Evolutionary conservation across 192 early-diverging fungal species (phyloP), one percentile per base, ranked within the genome.

Genomic region (Entrophospora sp.): DNA sequence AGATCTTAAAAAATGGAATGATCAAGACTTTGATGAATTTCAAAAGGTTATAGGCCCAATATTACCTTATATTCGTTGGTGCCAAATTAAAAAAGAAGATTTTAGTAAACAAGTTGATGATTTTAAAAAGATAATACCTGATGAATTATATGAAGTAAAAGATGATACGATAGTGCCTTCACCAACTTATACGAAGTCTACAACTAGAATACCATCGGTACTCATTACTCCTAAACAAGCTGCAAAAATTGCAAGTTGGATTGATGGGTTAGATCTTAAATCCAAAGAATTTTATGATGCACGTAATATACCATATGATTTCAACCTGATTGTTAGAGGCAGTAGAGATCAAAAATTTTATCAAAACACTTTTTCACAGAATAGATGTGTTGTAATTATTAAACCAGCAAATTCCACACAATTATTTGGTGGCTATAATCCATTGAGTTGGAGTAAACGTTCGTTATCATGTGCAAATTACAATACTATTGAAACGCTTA

Each of bases 371-470:
- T 56, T 56, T 35, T 22, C n/a, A 10, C 7, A 6, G n/a, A 56
- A 56, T 36, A 30, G 20, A 44, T 27, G 38, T 13, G 20, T 61
- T 27, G 37, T 61, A 30, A 20, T 61, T 43, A 61, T 61, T 22
- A 61, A 32, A 61, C 38, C 59, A 16, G 25, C 25, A 3, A 32
- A 61, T 14, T 30, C 38, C 3, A 31, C 14, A 27, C 38, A 61
- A 61, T 43, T 61, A 44, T 16, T 61, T 8, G 59, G 59, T 24
- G 59, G 59, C 4, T 61, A 61, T 44, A 61, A 61, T 45, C 59
- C 59, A 25, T 44, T 61, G 18, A 61, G 38, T 32, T 61, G 59
- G 59, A 40, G 42, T 31, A 61, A 44, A 61, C 28, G 28, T 31
- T 44, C 37, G 3, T 27, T 61, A 20, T 61, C 38, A 30, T 61